Percentiles rank a stretch among this genome's conserved stretches.
Evolutionary conservation across 2,329 filamentous ascomycete species (phyloP).

Genomic region (Alternaria dauci): DNA sequence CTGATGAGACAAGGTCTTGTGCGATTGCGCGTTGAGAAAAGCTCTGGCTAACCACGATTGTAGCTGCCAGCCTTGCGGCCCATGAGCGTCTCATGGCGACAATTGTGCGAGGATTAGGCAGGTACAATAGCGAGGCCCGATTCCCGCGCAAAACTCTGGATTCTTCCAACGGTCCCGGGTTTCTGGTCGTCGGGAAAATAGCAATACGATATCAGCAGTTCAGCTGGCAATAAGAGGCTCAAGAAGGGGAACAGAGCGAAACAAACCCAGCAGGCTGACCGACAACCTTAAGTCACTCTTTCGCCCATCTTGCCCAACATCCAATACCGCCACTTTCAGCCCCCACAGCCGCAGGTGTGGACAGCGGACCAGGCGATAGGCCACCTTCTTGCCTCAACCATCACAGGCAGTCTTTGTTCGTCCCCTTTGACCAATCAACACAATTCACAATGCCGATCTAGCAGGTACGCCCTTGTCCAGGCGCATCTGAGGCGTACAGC

Average conservation of each 20-base stretch:
- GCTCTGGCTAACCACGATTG: constrained; percentile 20
- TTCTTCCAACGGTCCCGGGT: background rate
- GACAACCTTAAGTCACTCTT: constrained; percentile 10
- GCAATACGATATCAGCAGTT: background rate
- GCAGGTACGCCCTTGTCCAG: constrained; percentile 10
- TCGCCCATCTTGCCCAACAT: constrained; percentile 3
- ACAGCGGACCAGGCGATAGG: constrained; percentile 8
- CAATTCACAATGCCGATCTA: background rate
- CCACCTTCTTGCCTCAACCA: constrained; percentile 8
- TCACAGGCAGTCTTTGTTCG: constrained; percentile 7
- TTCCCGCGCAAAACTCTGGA: background rate
- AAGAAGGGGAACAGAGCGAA: constrained; percentile 1
- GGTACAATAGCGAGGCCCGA: background rate
- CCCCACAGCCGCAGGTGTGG: constrained; percentile 12
- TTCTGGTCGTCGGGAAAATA: constrained; percentile 1
- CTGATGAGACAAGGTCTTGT: constrained; percentile 3
- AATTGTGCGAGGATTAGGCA: background rate
- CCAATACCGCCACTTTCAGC: constrained; percentile 11
- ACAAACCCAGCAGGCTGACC: constrained; percentile 2
- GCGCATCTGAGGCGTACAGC: constrained; percentile 7
- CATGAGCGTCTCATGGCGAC: constrained; percentile 20
- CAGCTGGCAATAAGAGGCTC: background rate
- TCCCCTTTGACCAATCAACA: constrained; percentile 9
- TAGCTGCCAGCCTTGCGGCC: constrained; percentile 20
- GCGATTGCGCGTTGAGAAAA: constrained; percentile 5